Percentiles rank a stretch among this genome's conserved stretches.
These are phyloP conservation scores for Paragyromitra xinjiangensis DNA, from an alignment of 495 filamentous ascomycete species.

Conservation along the genomic window DNA sequence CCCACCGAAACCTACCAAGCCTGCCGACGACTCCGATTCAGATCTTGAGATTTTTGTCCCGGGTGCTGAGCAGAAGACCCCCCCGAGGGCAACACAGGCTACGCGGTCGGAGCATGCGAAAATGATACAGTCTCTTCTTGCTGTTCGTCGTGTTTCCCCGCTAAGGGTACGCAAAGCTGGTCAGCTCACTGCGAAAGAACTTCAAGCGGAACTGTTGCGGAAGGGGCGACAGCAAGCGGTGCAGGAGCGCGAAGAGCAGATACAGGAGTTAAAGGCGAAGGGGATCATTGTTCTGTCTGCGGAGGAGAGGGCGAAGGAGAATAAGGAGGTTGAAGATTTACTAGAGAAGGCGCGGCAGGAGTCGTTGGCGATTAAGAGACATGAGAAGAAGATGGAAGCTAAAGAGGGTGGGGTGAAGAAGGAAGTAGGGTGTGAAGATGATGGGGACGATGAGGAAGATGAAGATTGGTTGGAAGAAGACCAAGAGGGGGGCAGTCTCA, in stretches of 20 bases:
- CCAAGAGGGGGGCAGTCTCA: constrained; percentile 52
- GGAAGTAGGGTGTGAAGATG: constrained; percentile 60
- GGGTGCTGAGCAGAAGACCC: constrained; percentile 51
- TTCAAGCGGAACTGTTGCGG: constrained; percentile 72
- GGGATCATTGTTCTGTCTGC: constrained; percentile 84
- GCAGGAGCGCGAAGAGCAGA: constrained; percentile 76
- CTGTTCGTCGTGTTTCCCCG: constrained; percentile 32
- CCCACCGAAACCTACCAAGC: constrained; percentile 24
- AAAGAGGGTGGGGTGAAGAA: constrained; percentile 61
- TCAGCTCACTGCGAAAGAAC: constrained; percentile 71
- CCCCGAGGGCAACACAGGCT: constrained; percentile 32
- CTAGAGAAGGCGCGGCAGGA: constrained; percentile 84
- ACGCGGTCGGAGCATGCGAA: constrained; percentile 60
- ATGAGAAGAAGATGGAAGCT: constrained; percentile 76
- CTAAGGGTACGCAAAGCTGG: constrained; percentile 28
- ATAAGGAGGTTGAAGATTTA: constrained; percentile 83
- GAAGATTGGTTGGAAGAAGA: constrained; percentile 64
- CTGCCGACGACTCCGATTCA: constrained; percentile 67
- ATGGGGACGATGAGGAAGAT: constrained; percentile 73
- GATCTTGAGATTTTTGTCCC: constrained; percentile 70
- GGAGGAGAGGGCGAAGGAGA: constrained; percentile 82
- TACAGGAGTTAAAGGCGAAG: constrained; percentile 77
- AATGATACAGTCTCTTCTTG: constrained; percentile 54
- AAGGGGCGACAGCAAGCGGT: constrained; percentile 82
- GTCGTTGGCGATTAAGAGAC: constrained; percentile 77